phyloP scores from a whole-genome alignment of 345 rosid genomes.

The Gossypium sturtianum region DNA sequence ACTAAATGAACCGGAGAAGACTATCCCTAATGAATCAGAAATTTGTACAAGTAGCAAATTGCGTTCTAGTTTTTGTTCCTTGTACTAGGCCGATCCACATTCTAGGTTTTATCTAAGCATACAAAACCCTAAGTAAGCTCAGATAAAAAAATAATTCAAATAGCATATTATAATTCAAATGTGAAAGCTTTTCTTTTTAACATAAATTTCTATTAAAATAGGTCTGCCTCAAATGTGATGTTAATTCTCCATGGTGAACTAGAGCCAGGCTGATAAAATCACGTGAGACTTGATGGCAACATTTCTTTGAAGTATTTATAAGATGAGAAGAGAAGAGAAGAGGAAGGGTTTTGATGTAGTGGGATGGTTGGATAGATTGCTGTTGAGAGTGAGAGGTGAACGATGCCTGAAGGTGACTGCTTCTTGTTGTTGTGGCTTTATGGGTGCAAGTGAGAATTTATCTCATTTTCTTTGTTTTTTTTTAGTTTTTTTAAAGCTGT shows the following conservation, averaged over 20 bases:
- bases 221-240: neutral
- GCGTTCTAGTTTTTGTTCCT: no score
- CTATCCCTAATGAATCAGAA: no score
- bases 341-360: neutral
- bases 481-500: neutral
- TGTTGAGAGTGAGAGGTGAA: neutral
- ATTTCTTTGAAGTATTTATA: neutral
- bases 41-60: no score
- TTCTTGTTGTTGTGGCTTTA: neutral
- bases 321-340: neutral
- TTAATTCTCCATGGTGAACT: neutral
- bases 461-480: neutral
- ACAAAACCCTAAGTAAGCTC: neutral
- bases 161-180: neutral
- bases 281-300: neutral
- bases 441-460: neutral
- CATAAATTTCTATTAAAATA: neutral
- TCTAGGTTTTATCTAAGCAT: neutral
- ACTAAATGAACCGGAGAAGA: no score
- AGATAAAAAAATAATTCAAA: neutral
- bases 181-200: neutral
- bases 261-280: neutral
- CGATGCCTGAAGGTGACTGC: neutral
- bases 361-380: neutral
- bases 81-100: neutral